Conservation (phyloP, 108 stramenopile species). For the Skeletonema menzelii region DNA sequence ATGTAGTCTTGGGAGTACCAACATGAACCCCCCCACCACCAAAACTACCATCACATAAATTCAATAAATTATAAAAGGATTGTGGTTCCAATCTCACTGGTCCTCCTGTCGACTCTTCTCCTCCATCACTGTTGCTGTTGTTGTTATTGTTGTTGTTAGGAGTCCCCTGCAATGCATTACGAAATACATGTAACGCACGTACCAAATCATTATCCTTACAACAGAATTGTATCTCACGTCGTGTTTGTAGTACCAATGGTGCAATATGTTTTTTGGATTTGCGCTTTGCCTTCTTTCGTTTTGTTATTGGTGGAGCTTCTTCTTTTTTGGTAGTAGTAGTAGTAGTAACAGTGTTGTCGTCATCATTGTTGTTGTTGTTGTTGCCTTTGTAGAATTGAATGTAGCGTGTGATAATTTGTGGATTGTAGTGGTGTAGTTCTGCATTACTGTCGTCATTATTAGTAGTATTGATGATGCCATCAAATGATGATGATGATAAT, state of each 20-base stretch:
- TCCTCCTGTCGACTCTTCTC: too few relatives aligned
- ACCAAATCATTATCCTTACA: constrained; percentile 69
- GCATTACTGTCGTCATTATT: too few relatives aligned
- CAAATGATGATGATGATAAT: too few relatives aligned
- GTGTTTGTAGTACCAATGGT: constrained; percentile 47
- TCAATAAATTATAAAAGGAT: constrained; percentile 78
- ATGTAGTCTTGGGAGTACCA: constrained; percentile 61
- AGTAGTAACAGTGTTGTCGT: not conserved
- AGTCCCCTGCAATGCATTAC: constrained; percentile 27
- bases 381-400: constrained; percentile 21
- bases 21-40: constrained; percentile 56
- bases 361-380: not conserved
- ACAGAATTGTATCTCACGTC: constrained; percentile 70
- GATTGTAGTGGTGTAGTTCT: constrained; percentile 15
- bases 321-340: too few relatives aligned
- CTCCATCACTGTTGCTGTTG: too few relatives aligned
- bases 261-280: constrained; percentile 25
- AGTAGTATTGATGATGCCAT: too few relatives aligned
- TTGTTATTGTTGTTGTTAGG: not conserved
- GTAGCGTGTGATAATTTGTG: constrained; percentile 10
- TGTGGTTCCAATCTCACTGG: constrained; percentile 66
- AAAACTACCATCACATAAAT: constrained; percentile 76
- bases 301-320: not conserved
- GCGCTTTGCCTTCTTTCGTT: constrained; percentile 21
- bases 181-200: constrained; percentile 56